Percentiles rank a stretch among this genome's conserved stretches.
Conservation (phyloP, 148 eudicot genomes). For the Rhododendron vialii region DNA sequence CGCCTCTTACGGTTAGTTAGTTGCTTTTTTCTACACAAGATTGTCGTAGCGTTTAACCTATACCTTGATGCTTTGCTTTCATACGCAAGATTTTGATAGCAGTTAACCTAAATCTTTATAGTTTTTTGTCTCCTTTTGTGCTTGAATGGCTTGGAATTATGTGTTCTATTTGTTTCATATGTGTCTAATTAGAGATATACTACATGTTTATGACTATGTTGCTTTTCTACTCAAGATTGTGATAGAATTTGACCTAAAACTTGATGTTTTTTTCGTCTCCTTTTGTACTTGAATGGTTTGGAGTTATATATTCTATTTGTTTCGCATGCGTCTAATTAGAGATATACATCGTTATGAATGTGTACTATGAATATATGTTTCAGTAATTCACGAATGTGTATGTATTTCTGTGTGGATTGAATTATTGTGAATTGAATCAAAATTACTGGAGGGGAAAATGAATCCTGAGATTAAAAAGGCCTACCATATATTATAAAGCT, state of each 20-base stretch:
- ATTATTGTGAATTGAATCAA: too few species aligned
- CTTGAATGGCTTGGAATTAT: not conserved
- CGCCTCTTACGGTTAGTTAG: conserved; percentile 37
- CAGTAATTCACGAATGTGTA: too few species aligned
- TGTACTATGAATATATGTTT: not conserved
- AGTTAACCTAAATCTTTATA: not conserved
- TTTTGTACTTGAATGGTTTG: not conserved
- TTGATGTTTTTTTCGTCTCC: not conserved
- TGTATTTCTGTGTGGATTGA: not conserved
- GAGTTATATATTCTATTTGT: not conserved
- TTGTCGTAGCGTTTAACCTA: not conserved
- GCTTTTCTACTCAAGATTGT: not conserved
- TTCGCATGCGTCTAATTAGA: not conserved
- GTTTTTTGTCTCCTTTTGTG: not conserved
- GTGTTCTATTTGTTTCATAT: not conserved
- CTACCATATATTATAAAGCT: not conserved
- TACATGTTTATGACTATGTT: not conserved
- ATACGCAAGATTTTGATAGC: not conserved
- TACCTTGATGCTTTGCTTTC: not conserved
- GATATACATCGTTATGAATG: not conserved
- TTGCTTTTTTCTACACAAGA: not conserved
- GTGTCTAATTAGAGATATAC: not conserved
- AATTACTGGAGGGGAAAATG: not conserved
- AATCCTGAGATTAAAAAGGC: not conserved
- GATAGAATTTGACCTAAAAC: not conserved